A percentile compares a stretch with the other conserved stretches of the same genome.
These are phyloP conservation scores for Rutidosis leptorrhynchoides DNA, from an alignment of 129 eudicot species.

Conservation along the genomic window DNA sequence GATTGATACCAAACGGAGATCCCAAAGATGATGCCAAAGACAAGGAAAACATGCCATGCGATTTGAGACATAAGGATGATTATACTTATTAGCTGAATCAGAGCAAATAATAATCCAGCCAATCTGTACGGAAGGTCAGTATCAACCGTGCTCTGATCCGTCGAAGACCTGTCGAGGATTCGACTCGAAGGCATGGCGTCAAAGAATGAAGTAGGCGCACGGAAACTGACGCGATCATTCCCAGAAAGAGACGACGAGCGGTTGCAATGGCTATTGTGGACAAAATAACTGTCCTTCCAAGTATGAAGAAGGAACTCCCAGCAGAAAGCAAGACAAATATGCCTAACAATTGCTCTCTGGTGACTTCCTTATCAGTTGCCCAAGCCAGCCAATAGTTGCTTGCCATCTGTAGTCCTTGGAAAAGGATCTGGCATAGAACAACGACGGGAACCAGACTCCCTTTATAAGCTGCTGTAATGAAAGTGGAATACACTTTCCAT, in stretches of 20 bases:
- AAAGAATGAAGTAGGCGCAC: slow-evolving; percentile 79
- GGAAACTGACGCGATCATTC: slow-evolving; percentile 67
- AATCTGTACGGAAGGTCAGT: too few species aligned
- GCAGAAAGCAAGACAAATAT: slow-evolving; percentile 64
- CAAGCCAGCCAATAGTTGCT: slow-evolving; percentile 95
- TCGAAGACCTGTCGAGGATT: too few species aligned
- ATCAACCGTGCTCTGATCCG: too few species aligned
- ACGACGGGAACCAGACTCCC: slow-evolving; percentile 78
- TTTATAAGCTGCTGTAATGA: slow-evolving; percentile 60
- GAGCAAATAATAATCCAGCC: too few species aligned
- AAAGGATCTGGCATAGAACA: slow-evolving; percentile 67
- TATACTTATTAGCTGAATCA: too few species aligned
- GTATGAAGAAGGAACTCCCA: slow-evolving; percentile 70
- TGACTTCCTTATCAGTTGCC: slow-evolving; percentile 61
- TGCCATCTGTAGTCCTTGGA: slow-evolving; percentile 68
- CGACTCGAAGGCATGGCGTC: slow-evolving; percentile 86
- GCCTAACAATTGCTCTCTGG: slow-evolving; percentile 41
- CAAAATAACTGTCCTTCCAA: slow-evolving; percentile 65
- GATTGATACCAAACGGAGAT: too few species aligned
- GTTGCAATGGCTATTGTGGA: slow-evolving; percentile 74
- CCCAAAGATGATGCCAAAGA: too few species aligned
- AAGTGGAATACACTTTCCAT: slow-evolving; percentile 55
- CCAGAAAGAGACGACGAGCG: slow-evolving; percentile 57
- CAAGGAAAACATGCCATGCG: too few species aligned
- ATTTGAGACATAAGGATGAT: too few species aligned